Evolutionary conservation across 2,329 filamentous ascomycete species (phyloP).

Genomic region (Colletotrichum sp.): DNA sequence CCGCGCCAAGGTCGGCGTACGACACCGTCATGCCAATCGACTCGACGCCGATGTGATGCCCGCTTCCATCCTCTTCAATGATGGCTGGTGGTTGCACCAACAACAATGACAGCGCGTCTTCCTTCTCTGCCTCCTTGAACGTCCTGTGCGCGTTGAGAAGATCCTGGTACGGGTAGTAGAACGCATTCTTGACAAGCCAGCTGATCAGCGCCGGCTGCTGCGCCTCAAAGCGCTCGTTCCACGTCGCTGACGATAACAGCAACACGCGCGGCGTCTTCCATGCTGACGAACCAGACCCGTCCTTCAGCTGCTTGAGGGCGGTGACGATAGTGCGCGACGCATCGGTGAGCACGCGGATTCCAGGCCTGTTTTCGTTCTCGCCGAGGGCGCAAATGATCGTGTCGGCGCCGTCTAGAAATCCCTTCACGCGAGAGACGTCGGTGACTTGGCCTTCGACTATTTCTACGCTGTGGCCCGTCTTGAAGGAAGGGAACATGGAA

Average conservation of each 20-base stretch:
- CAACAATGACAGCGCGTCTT: neutral
- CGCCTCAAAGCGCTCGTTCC: neutral
- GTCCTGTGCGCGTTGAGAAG: neutral
- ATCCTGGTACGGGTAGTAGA: slow-evolving; percentile 15
- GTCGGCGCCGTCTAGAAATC: neutral
- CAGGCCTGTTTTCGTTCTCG: slow-evolving; percentile 10
- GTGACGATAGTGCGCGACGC: neutral
- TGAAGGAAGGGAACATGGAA: neutral
- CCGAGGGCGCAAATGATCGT: slow-evolving; percentile 10
- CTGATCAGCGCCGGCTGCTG: neutral
- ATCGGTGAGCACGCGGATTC: neutral
- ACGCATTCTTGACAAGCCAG: slow-evolving; percentile 3
- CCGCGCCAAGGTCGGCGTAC: slow-evolving; percentile 8
- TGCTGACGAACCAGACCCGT: neutral
- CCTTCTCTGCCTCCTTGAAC: neutral
- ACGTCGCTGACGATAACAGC: slow-evolving; percentile 5
- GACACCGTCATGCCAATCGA: neutral
- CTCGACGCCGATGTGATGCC: neutral
- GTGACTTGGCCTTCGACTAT: slow-evolving; percentile 13
- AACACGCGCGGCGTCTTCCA: neutral
- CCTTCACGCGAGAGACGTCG: neutral
- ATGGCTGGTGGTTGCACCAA: slow-evolving; percentile 11
- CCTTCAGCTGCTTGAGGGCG: neutral
- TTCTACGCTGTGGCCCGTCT: neutral
- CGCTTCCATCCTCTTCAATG: slow-evolving; percentile 6